Percentiles rank a stretch among this genome's conserved stretches.
These are phyloP conservation scores for Saussurea involucrata DNA, from an alignment of 129 eudicot species.

Conservation along the genomic window DNA sequence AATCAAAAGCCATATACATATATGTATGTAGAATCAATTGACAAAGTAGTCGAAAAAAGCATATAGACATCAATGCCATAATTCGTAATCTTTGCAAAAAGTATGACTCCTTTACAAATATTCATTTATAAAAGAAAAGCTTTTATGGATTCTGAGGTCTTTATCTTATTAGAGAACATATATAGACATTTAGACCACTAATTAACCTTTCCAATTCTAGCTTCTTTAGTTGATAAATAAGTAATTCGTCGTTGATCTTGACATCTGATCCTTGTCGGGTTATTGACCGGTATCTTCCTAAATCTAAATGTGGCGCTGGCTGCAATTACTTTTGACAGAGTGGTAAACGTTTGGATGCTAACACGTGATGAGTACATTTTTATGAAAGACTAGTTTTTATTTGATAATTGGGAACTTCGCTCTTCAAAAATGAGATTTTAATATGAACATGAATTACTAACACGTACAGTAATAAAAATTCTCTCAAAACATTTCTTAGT, in stretches of 20 bases:
- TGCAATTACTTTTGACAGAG: no score
- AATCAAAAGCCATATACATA: constrained; percentile 3
- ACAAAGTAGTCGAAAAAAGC: not conserved
- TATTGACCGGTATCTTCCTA: no score
- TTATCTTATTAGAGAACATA: not conserved
- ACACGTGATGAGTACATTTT: no score
- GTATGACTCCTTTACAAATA: constrained; percentile 15
- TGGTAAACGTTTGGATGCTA: no score
- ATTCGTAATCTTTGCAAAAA: constrained; percentile 21
- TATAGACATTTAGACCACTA: not conserved
- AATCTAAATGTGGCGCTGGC: no score
- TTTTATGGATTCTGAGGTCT: not conserved
- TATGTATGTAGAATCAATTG: constrained; percentile 9
- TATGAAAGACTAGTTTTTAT: no score
- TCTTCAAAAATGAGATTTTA: no score
- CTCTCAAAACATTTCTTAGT: no score
- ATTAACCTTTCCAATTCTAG: not conserved
- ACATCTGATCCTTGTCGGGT: not conserved
- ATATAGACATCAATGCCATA: constrained; percentile 15
- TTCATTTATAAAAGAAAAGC: not conserved
- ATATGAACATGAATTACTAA: no score
- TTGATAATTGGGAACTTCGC: no score
- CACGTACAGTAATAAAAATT: no score
- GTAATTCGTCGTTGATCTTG: not conserved
- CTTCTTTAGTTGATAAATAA: not conserved